Percentiles rank a stretch among this genome's conserved stretches.
phyloP scores from a whole-genome alignment of 129 eudicot genomes.

The Artemisia argyi region DNA sequence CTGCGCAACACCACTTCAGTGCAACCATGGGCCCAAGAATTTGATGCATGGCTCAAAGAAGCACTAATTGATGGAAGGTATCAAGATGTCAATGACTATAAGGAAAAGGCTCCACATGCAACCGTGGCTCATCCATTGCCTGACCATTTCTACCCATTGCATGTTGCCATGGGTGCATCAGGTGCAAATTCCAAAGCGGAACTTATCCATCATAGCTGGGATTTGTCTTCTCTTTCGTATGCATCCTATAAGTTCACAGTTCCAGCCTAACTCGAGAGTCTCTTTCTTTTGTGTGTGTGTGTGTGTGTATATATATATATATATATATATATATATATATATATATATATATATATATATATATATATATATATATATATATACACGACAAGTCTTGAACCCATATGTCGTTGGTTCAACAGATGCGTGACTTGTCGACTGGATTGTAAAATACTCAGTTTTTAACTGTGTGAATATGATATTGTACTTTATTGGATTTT shows the following conservation, averaged over 20 bases:
- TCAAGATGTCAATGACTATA: conserved; percentile 65
- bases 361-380: too few species aligned
- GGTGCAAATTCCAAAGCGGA: conserved; percentile 66
- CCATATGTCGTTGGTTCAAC: not conserved
- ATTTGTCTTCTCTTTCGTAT: conserved; percentile 55
- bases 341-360: too few species aligned
- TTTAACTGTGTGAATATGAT: conserved; percentile 13
- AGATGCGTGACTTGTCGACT: not conserved
- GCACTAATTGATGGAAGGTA: conserved; percentile 72
- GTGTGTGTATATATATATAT: too few species aligned
- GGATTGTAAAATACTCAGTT: conserved; percentile 9
- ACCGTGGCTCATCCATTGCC: conserved; percentile 76
- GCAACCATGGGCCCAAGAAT: conserved; percentile 79
- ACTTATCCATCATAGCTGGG: conserved; percentile 80
- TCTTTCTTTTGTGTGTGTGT: too few species aligned
- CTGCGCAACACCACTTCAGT: conserved; percentile 29
- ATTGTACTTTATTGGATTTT: not conserved
- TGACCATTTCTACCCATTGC: conserved; percentile 85
- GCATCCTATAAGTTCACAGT: conserved; percentile 65
- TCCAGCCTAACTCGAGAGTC: not conserved
- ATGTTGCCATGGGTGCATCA: conserved; percentile 88
- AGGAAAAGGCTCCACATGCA: conserved; percentile 72
- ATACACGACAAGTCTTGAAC: conserved; percentile 7
- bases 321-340: too few species aligned
- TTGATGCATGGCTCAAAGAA: conserved; percentile 71